Evolutionary conservation across 805 yeast species (phyloP), one percentile per base, ranked within the genome.

Genomic region (Priceomyces carsonii): DNA sequence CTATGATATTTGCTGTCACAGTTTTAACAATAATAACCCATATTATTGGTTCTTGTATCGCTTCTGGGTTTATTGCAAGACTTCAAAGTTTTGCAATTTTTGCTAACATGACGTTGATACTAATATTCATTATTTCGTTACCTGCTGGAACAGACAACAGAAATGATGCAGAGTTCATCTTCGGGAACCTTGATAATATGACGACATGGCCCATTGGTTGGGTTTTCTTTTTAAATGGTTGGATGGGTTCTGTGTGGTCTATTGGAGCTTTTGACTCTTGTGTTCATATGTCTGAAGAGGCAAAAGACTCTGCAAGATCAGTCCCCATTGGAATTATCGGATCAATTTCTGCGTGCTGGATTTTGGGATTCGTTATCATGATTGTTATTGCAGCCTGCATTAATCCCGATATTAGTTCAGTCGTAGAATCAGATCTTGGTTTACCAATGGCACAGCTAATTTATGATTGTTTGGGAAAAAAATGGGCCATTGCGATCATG

Each of bases 191-290:
- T 36, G 60, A 70, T 14, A 79, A 78, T 49, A 59, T 59, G 29
- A 61, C 76, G n/a, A 71, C 65, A 26, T 80, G 84, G 79, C 69
- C 79, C 7, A 59, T 55, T 22, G 86, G 85, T 20, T 79, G 81
- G 77, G 45, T 55, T 23, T 58, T 55, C 38, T 33, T 51, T 14
- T 38, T 46, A 8, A 47, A 44, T 22, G 46, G 55, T 4, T 57
- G 59, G 61, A 35, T 54, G 38, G 59, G 61, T 12, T 53, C 59
- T 2, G 53, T 58, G 38, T 57, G 64, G 65, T 57, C 63, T 16
- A 58, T 58, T 39, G 62, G 63, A 20, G 60, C 61, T 4, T 59
- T 57, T 29, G 63, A 58, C 42, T 57, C 62, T n/a, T 53, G 55
- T 32, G 52, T 58, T 18, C 64, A 59, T 46, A 55, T 56, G 59